A percentile compares a stretch with the other conserved stretches of the same genome.
phyloP scores from a whole-genome alignment of 495 filamentous ascomycete species.

The Podospora pseudopauciseta region DNA sequence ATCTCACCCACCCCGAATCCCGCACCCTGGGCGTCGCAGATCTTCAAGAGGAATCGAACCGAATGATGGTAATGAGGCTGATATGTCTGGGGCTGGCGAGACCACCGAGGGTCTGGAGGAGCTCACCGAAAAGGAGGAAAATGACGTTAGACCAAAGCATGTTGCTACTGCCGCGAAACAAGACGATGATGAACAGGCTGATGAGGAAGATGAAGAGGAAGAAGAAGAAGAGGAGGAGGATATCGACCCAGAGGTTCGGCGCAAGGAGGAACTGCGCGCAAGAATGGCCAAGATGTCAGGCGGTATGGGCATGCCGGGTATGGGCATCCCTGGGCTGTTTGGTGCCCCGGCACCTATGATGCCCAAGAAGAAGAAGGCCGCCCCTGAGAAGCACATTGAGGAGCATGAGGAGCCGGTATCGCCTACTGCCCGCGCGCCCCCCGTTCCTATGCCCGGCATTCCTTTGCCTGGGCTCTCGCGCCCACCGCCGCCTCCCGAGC shows the following conservation, averaged over 20 bases:
- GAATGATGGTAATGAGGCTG: conserved; percentile 80
- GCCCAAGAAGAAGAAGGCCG: conserved; percentile 64
- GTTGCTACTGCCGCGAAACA: conserved; percentile 34
- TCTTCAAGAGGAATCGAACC: conserved; percentile 53
- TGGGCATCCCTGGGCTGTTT: conserved; percentile 71
- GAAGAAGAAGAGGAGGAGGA: conserved; percentile 85
- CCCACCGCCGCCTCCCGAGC: conserved; percentile 28
- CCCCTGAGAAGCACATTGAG: conserved; percentile 41
- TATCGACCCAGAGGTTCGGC: conserved; percentile 82
- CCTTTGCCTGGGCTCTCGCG: conserved; percentile 68
- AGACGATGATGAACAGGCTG: conserved; percentile 41
- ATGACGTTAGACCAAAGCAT: conserved; percentile 52
- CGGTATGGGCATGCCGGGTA: conserved; percentile 94
- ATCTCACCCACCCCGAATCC: conserved; percentile 40
- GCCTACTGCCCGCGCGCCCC: conserved; percentile 54
- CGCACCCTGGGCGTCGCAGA: conserved; percentile 45
- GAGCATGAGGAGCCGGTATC: conserved; percentile 48
- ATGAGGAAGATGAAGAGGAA: conserved; percentile 57
- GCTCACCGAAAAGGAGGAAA: conserved; percentile 69
- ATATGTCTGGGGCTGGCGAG: conserved; percentile 83
- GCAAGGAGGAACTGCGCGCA: conserved; percentile 83
- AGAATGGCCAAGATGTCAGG: conserved; percentile 99
- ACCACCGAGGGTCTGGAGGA: conserved; percentile 78
- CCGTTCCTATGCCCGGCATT: conserved; percentile 65
- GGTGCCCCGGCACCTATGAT: conserved; percentile 50